Conservation (phyloP, 257 asterid genomes). For the Solanum sitiens region DNA sequence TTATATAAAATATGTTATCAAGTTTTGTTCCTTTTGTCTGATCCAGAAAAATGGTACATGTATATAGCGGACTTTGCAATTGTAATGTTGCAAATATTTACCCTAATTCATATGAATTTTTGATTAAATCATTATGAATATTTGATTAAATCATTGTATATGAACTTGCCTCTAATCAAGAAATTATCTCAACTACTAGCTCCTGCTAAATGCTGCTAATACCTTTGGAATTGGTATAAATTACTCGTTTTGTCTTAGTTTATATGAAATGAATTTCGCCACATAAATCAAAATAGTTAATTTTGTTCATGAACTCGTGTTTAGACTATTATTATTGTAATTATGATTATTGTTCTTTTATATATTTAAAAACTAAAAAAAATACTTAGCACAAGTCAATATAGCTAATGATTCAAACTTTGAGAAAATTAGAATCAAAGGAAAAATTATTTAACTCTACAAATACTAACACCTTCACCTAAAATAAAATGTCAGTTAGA, state of each 20-base stretch:
- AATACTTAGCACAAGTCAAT: not conserved
- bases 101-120: not conserved
- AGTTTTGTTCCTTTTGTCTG: too few species aligned
- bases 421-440: too few species aligned
- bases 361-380: too few species aligned
- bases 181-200: not conserved
- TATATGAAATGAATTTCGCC: not conserved
- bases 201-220: not conserved
- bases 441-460: too few species aligned
- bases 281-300: not conserved
- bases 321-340: too few species aligned
- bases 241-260: too few species aligned
- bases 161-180: not conserved
- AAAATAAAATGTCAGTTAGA: too few species aligned
- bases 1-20: too few species aligned
- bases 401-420: too few species aligned
- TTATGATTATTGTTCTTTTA: too few species aligned
- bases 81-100: not conserved
- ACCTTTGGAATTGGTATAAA: not conserved
- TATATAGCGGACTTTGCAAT: not conserved
- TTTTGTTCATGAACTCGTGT: not conserved
- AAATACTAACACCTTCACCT: not conserved
- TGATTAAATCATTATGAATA: too few species aligned
- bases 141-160: too few species aligned
- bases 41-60: not conserved